A percentile compares a stretch with the other conserved stretches of the same genome.
These are phyloP conservation scores for Passalora sequoiae DNA, from an alignment of 2,329 filamentous ascomycete genomes.

Conservation along the genomic window DNA sequence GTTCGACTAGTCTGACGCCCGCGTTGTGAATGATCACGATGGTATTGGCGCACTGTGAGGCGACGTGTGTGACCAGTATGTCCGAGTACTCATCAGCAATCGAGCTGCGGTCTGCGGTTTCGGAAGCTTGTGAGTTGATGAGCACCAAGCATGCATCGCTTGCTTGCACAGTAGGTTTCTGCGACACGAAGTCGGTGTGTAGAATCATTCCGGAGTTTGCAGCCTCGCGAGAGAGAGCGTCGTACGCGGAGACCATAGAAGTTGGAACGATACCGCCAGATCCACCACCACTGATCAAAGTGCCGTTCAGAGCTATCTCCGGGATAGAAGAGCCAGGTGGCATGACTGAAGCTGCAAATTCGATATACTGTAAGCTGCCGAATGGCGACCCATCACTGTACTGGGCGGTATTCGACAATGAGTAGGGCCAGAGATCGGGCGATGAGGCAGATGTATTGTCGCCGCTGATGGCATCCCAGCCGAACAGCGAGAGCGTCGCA, in stretches of 20 bases:
- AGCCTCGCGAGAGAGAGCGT: constrained; percentile 27
- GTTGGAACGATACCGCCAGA: constrained; percentile 26
- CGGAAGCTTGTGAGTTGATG: constrained; percentile 29
- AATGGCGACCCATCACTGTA: constrained; percentile 14
- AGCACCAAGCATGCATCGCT: constrained; percentile 30
- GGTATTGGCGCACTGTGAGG: constrained; percentile 29
- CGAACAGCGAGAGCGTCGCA: constrained; percentile 48
- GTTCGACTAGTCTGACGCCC: constrained; percentile 28
- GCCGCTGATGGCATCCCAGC: constrained; percentile 26
- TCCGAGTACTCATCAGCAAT: constrained; percentile 28
- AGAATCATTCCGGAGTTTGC: constrained; percentile 24
- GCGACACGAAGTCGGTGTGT: constrained; percentile 24
- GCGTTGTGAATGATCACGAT: constrained; percentile 32
- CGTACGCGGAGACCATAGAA: constrained; percentile 25
- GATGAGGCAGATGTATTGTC: constrained; percentile 13
- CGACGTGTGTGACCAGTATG: constrained; percentile 28
- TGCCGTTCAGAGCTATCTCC: constrained; percentile 27
- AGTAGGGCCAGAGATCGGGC: constrained; percentile 9
- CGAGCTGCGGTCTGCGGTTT: constrained; percentile 27
- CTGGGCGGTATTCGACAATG: constrained; percentile 14
- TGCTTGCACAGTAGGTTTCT: constrained; percentile 22
- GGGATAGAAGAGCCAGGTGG: constrained; percentile 10
- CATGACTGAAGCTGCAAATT: constrained; percentile 9
- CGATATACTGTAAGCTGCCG: constrained; percentile 12
- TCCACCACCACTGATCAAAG: constrained; percentile 29